Percentiles rank a stretch among this genome's conserved stretches.
These are phyloP conservation scores for Verticillium nonalfalfae DNA, from an alignment of 2,329 filamentous ascomycete species.

Conservation along the genomic window DNA sequence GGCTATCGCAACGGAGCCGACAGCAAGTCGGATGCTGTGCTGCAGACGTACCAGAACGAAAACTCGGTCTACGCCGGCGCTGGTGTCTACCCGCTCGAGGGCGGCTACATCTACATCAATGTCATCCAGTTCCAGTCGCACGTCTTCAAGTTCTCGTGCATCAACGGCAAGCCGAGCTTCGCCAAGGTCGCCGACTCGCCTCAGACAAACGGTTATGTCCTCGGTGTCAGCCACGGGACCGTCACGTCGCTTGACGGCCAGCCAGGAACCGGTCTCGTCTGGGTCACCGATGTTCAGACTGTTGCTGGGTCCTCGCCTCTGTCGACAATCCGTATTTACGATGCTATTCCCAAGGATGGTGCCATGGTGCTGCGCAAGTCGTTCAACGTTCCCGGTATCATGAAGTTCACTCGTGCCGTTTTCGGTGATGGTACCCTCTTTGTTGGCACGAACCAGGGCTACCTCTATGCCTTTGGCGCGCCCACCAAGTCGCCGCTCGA, in stretches of 20 bases:
- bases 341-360: conserved; percentile 40
- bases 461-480: conserved; percentile 47
- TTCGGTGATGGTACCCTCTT: conserved; percentile 51
- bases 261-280: conserved; percentile 46
- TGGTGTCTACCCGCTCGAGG: conserved; percentile 39
- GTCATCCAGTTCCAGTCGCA: conserved; percentile 48
- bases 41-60: conserved; percentile 34
- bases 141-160: conserved; percentile 51
- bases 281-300: conserved; percentile 45
- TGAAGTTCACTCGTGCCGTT: conserved; percentile 50
- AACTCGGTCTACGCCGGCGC: conserved; percentile 38
- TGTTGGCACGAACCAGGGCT: conserved; percentile 41
- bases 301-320: conserved; percentile 17
- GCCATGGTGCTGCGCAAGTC: conserved; percentile 38
- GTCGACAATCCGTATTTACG: conserved; percentile 42
- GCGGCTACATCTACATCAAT: conserved; percentile 40
- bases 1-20: conserved; percentile 27
- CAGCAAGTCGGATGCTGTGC: conserved; percentile 28
- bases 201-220: conserved; percentile 40
- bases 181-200: conserved; percentile 43
- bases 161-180: conserved; percentile 43
- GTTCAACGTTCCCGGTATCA: conserved; percentile 42
- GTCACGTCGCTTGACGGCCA: conserved; percentile 46
- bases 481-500: conserved; percentile 46
- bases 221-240: conserved; percentile 50